Base-by-base conservation (phyloP, 768 basidiomycete genomes). In the Nevesoporus exiguus region DNA sequence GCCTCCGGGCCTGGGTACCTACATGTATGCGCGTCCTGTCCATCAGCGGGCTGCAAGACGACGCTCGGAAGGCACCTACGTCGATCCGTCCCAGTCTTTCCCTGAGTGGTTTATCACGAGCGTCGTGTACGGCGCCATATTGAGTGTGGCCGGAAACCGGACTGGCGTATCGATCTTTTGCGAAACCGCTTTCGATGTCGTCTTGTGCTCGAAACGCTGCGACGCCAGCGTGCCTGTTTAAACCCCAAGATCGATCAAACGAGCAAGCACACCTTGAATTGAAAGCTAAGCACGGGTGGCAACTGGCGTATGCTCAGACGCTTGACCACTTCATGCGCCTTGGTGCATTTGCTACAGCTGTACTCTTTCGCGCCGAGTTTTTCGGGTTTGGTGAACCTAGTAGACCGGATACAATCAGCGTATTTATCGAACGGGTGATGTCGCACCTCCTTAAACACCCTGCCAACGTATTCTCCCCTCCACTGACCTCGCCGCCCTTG, bases 151-250 rank as follows among this genome's bases (percentile, higher is more conserved):
- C 2, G 95, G 93, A 65, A 96, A 92, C 5, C 84, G 83, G 50
- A 98, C 85, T 21, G 79, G 82, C 1, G 84, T 76, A 62, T 95
- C 93, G 43, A 98, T 86, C 72, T 98, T 98, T 59, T 84, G 81
- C 0, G 92, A 84, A 27, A 84, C 78, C 29, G 80, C 76, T 66
- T 85, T 90, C 62, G 93, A 81, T 41, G 77, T 71, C 44, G 83
- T 81, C 61, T 86, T 88, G 64, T 97, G 93, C 65, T 96, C 94
- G 69, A 98, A 98, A 3, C 96, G 86, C 94, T 97, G 64, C 17
- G 14, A 6, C 5, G 11, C 2, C 2, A 22, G 6, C n/a, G n/a
- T 5, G 33, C 13, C 17, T 27, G 7, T 25, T 44, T 39, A 7
- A 47, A 17, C 5, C 6, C 19, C 10, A 7, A 30, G 5, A 25